Conservation (phyloP, 768 basidiomycete genomes). For the Clavaria fumosa region DNA sequence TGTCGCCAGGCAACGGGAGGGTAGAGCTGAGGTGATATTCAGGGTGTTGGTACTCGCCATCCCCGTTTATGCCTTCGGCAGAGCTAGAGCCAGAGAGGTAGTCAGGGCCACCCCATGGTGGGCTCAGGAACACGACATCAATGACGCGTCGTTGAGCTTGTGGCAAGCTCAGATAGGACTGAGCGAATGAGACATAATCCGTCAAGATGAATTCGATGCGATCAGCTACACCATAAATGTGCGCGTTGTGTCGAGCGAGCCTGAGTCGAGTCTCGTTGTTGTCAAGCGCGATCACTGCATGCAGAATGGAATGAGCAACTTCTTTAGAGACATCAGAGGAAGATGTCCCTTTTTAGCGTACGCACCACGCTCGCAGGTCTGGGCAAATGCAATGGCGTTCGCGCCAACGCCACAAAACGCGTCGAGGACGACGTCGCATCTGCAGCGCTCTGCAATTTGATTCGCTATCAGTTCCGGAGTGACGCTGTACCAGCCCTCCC, state of each 20-base stretch:
- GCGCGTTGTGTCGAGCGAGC: constrained; percentile 86
- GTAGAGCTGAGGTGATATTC: constrained; percentile 59
- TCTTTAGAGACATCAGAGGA: neutral
- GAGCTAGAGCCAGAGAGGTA: constrained; percentile 33
- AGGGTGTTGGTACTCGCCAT: too few species aligned
- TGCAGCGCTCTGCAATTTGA: constrained; percentile 88
- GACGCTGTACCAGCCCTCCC: constrained; percentile 97
- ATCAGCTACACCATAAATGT: constrained; percentile 87
- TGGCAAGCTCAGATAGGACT: constrained; percentile 26
- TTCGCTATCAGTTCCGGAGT: constrained; percentile 87
- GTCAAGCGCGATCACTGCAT: constrained; percentile 84
- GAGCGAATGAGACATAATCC: constrained; percentile 74
- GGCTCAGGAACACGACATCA: constrained; percentile 85
- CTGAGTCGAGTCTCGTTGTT: constrained; percentile 71
- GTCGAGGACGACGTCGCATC: constrained; percentile 72
- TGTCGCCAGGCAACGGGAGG: constrained; percentile 65
- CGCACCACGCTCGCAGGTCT: constrained; percentile 88
- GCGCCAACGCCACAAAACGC: constrained; percentile 98
- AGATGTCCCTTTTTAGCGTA: constrained; percentile 2
- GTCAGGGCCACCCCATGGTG: constrained; percentile 87
- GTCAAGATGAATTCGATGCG: constrained; percentile 87
- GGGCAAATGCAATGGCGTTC: constrained; percentile 93
- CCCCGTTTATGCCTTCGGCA: too few species aligned
- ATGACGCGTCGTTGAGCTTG: constrained; percentile 33
- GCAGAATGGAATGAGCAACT: constrained; percentile 2